Conservation (phyloP, 495 filamentous ascomycete genomes). For the Chaetomium tenue region DNA sequence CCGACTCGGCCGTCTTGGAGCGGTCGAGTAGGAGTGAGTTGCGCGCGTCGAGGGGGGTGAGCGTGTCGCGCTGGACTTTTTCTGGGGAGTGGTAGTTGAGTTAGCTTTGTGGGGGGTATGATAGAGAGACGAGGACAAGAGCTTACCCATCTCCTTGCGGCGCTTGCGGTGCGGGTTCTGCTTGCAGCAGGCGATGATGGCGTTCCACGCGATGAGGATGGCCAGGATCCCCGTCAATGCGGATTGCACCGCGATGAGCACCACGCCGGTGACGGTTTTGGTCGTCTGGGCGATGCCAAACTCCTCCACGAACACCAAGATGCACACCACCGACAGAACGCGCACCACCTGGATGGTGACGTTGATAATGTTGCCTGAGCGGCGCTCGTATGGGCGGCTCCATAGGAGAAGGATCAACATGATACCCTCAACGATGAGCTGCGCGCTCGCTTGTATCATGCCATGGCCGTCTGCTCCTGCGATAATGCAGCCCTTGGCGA, state of each 20-base stretch:
- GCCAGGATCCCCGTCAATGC: constrained; percentile 79
- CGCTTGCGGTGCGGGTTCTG: constrained; percentile 86
- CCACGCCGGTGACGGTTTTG: constrained; percentile 86
- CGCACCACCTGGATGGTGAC: constrained; percentile 90
- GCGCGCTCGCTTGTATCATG: constrained; percentile 70
- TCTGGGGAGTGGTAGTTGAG: constrained; percentile 49
- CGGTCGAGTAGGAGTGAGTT: constrained; percentile 77
- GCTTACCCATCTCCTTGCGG: constrained; percentile 79
- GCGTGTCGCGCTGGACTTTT: constrained; percentile 76
- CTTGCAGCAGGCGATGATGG: constrained; percentile 74
- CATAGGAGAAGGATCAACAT: constrained; percentile 71
- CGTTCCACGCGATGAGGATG: constrained; percentile 87
- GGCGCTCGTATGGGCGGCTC: constrained; percentile 80
- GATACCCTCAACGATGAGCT: constrained; percentile 76
- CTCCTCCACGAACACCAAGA: constrained; percentile 91
- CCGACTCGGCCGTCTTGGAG: constrained; percentile 28
- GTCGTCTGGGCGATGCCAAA: constrained; percentile 88
- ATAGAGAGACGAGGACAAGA: background rate
- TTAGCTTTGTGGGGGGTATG: constrained; percentile 20
- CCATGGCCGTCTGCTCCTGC: constrained; percentile 87
- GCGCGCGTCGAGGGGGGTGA: constrained; percentile 85
- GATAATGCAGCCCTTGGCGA: constrained; percentile 83
- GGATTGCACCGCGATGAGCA: constrained; percentile 85
- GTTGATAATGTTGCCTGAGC: constrained; percentile 88
- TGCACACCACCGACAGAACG: constrained; percentile 84